Evolutionary conservation across 257 asterid species (phyloP), one percentile per base, ranked within the genome.

Genomic region (Phtheirospermum japonicum): DNA sequence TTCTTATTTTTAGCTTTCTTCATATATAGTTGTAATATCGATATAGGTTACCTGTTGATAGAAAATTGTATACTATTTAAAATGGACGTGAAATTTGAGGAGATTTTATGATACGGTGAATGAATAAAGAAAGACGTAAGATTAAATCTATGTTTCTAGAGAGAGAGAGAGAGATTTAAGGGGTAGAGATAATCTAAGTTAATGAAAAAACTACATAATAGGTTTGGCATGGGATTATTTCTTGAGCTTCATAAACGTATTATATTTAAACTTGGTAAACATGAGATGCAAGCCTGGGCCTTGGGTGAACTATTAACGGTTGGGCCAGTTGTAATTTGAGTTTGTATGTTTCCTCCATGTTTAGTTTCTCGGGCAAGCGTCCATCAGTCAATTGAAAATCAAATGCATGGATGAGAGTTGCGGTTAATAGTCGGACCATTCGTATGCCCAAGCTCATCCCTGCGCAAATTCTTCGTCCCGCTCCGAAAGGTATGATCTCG

Each of bases 321-420:
- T 74, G 80, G 10, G 84, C 82, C 56, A 93, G 73, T 63, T 82
- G 89, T 14, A 84, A 55, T 0, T 85, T 82, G 3, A 84, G 75
- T 50, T 92, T 92, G 61, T 71, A 87, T 34, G 83, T 84, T 63
- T 86, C 92, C 58, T 86, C 93, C 93, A 86, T 86, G 37, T 82
- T 67, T 14, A 84, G 72, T 0, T 54, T 66, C 48, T 78, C 68
- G 8, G 63, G 56, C 7, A 42, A 59, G 33, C 57, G 72, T 4
- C 92, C 92, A 56, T 45, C 4, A 0, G 67, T 64, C 60, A 84
- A 66, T 13, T 74, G 71, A 63, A 82, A 83, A 57, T 82, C 74
- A 45, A 86, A 84, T 4, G 77, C 80, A 51, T 86, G 95, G 75
- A 86, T 56, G 57, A 86, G 66, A 51, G 90, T 67, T 5, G 95